These are phyloP conservation scores for Rhododendron williamsianum DNA, from an alignment of 148 eudicot species.

Conservation along the genomic window DNA sequence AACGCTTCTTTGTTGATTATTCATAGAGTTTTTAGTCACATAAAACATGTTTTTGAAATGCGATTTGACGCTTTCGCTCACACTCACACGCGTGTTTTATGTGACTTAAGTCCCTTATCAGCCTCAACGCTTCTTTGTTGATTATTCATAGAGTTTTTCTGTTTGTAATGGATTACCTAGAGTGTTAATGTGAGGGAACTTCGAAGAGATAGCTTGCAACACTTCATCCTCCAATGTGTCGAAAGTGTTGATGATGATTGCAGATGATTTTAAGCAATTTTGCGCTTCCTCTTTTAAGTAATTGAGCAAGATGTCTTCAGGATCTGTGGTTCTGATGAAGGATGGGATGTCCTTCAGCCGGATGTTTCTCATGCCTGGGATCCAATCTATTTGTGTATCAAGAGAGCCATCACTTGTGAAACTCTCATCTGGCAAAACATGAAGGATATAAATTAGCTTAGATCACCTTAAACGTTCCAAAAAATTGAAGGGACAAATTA, in stretches of 20 bases:
- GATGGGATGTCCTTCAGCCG: not conserved
- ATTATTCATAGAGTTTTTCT: not conserved
- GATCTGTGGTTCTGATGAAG: slow-evolving; percentile 5
- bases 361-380: slow-evolving; percentile 2
- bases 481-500: not conserved
- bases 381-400: not conserved
- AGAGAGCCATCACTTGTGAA: not conserved
- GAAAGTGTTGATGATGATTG: slow-evolving; percentile 3
- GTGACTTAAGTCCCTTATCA: not conserved
- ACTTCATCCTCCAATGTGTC: not conserved
- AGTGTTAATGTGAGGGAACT: not conserved
- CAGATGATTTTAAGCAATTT: not conserved
- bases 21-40: not conserved
- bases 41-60: not conserved
- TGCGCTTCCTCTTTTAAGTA: not conserved
- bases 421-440: not conserved
- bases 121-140: not conserved
- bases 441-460: not conserved
- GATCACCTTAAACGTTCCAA: not conserved
- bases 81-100: too few species aligned
- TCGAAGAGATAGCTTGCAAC: not conserved
- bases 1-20: not conserved
- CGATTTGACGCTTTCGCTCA: too few species aligned
- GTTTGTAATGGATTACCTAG: not conserved
- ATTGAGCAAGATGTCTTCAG: not conserved